Evolutionary conservation across 1,284 basidiomycete genomes (phyloP).

Genomic region (Trichosporon sp.): DNA sequence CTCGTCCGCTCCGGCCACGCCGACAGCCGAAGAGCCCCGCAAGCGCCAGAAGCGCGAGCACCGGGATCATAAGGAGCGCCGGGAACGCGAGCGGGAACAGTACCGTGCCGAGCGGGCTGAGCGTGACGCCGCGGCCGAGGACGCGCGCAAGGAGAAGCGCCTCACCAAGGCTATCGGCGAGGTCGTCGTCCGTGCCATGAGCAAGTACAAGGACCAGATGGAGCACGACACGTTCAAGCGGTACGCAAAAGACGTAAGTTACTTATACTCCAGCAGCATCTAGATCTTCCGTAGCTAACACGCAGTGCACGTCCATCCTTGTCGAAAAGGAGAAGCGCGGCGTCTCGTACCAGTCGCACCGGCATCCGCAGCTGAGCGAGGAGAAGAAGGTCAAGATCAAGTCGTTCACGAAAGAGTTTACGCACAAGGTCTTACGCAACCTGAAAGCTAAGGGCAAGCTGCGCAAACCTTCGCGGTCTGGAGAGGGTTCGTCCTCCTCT

Average conservation of each 20-base stretch:
- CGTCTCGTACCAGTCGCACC: constrained; percentile 69
- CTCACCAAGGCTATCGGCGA: constrained; percentile 81
- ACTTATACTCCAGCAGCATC: too few species aligned
- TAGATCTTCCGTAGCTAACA: too few species aligned
- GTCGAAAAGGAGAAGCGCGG: constrained; percentile 93
- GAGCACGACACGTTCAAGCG: constrained; percentile 89
- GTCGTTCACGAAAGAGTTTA: constrained; percentile 88
- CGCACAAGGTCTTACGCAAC: constrained; percentile 52
- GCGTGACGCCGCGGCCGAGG: constrained; percentile 40
- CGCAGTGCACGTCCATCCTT: constrained; percentile 69
- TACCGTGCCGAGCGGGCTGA: constrained; percentile 34
- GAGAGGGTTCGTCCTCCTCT: neutral
- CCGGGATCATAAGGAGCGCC: constrained; percentile 28
- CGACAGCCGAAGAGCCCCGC: constrained; percentile 35
- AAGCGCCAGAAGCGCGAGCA: constrained; percentile 43
- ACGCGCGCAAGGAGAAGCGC: constrained; percentile 73
- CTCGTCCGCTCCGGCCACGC: neutral
- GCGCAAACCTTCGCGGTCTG: constrained; percentile 11
- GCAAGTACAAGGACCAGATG: constrained; percentile 78
- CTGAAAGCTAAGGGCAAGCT: constrained; percentile 55
- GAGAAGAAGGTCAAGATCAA: constrained; percentile 90
- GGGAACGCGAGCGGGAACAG: constrained; percentile 41
- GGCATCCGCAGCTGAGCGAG: constrained; percentile 74
- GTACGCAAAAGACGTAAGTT: constrained; percentile 75
- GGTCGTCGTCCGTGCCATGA: constrained; percentile 88